These are phyloP conservation scores for Geotrichum restrictum DNA, from an alignment of 1,139 yeast genomes.

Conservation along the genomic window DNA sequence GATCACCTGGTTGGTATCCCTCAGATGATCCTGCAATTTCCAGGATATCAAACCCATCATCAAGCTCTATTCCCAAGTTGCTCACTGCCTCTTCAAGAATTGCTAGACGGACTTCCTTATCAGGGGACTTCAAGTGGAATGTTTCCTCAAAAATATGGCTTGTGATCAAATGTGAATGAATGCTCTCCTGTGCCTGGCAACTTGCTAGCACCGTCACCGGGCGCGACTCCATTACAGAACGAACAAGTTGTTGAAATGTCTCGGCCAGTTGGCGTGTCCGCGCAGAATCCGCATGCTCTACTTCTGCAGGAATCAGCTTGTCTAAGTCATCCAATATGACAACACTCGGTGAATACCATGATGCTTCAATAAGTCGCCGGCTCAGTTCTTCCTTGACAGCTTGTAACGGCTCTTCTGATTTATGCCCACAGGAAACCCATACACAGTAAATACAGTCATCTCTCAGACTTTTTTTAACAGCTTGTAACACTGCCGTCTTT, in stretches of 20 bases:
- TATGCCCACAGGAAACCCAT: slow-evolving; percentile 50
- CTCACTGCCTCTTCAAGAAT: slow-evolving; percentile 50
- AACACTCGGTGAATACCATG: slow-evolving; percentile 79
- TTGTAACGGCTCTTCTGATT: slow-evolving; percentile 55
- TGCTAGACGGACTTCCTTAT: slow-evolving; percentile 54
- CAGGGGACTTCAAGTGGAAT: slow-evolving; percentile 64
- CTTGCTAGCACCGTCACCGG: slow-evolving; percentile 55
- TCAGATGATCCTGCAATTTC: slow-evolving; percentile 78
- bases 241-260: slow-evolving; percentile 41
- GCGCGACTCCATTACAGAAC: slow-evolving; percentile 43
- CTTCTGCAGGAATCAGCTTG: slow-evolving; percentile 64
- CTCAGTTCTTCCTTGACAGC: slow-evolving; percentile 50
- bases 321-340: slow-evolving; percentile 80
- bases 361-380: slow-evolving; percentile 55
- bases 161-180: slow-evolving; percentile 59
- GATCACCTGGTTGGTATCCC: slow-evolving; percentile 82
- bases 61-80: slow-evolving; percentile 35
- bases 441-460: slow-evolving; percentile 45
- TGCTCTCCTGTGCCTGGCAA: slow-evolving; percentile 58
- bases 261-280: slow-evolving; percentile 59
- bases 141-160: slow-evolving; percentile 69
- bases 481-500: slow-evolving; percentile 54
- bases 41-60: slow-evolving; percentile 51
- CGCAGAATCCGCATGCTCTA: slow-evolving; percentile 63
- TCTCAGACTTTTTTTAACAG: slow-evolving; percentile 43